phyloP scores from a whole-genome alignment of 106 monocot species.

The Dactylorhiza incarnata region DNA sequence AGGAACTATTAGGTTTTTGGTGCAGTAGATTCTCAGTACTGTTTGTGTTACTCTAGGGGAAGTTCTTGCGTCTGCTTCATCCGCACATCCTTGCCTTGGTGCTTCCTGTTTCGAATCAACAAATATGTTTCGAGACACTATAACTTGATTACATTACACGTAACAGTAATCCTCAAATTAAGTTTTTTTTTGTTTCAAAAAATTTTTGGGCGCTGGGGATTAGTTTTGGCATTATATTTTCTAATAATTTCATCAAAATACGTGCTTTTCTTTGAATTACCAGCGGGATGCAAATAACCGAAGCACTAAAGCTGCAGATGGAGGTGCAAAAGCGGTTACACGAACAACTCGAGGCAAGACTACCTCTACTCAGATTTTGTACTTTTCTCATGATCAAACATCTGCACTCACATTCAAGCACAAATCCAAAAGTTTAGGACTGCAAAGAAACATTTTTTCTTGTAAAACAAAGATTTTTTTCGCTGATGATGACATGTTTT shows the following conservation, averaged over 20 bases:
- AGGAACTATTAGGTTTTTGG: too few species aligned
- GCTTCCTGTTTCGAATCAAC: too few species aligned
- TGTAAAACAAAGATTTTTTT: not conserved
- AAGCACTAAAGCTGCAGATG: conserved; percentile 26
- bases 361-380: not conserved
- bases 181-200: not conserved
- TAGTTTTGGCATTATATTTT: not conserved
- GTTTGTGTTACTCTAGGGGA: too few species aligned
- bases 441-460: not conserved
- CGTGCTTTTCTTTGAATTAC: not conserved
- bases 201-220: too few species aligned
- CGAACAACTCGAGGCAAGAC: conserved; percentile 21
- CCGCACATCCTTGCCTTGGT: too few species aligned
- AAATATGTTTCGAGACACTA: not conserved
- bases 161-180: not conserved
- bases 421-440: not conserved
- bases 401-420: not conserved
- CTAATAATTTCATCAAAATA: not conserved
- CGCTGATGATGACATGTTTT: not conserved
- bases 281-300: conserved; percentile 18
- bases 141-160: not conserved
- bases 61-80: too few species aligned
- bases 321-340: conserved; percentile 24
- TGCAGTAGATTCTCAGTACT: too few species aligned
- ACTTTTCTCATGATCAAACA: not conserved